Conservation (phyloP, 2,329 filamentous ascomycete species). For the Diaporthe citriasiana region DNA sequence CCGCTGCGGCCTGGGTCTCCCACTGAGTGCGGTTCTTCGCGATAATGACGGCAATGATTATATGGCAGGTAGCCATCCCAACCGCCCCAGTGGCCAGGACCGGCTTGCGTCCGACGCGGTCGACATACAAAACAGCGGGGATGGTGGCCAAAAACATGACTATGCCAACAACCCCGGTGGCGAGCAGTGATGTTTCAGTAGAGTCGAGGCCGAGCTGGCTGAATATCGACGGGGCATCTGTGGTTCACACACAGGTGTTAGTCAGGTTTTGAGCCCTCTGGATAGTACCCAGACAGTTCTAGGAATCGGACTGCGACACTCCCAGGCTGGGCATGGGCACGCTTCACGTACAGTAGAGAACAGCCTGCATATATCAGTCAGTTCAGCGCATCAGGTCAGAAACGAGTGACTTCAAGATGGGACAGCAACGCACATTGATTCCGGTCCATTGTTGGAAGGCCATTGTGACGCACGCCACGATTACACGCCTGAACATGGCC, state of each 20-base stretch:
- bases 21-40: slow-evolving; percentile 74
- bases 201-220: slow-evolving; percentile 70
- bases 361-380: slow-evolving; percentile 4
- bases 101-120: slow-evolving; percentile 74
- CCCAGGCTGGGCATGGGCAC: too few relatives aligned
- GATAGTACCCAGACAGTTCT: neutral
- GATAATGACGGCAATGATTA: slow-evolving; percentile 79
- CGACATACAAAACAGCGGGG: slow-evolving; percentile 76
- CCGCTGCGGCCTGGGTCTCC: slow-evolving; percentile 68
- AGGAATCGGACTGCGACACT: too few relatives aligned
- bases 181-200: slow-evolving; percentile 70
- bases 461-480: slow-evolving; percentile 74
- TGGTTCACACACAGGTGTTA: slow-evolving; percentile 63
- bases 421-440: slow-evolving; percentile 52
- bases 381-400: slow-evolving; percentile 34
- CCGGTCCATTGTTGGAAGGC: slow-evolving; percentile 65
- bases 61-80: slow-evolving; percentile 78
- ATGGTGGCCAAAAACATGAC: slow-evolving; percentile 78
- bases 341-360: slow-evolving; percentile 13
- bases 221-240: slow-evolving; percentile 77
- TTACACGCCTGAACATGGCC: slow-evolving; percentile 76
- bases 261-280: slow-evolving; percentile 45
- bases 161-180: slow-evolving; percentile 80
- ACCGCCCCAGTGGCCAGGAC: slow-evolving; percentile 75
- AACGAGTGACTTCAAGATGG: slow-evolving; percentile 38